Evolutionary conservation across 2,329 filamentous ascomycete genomes (phyloP).

Genomic region (Massarina eburnea): DNA sequence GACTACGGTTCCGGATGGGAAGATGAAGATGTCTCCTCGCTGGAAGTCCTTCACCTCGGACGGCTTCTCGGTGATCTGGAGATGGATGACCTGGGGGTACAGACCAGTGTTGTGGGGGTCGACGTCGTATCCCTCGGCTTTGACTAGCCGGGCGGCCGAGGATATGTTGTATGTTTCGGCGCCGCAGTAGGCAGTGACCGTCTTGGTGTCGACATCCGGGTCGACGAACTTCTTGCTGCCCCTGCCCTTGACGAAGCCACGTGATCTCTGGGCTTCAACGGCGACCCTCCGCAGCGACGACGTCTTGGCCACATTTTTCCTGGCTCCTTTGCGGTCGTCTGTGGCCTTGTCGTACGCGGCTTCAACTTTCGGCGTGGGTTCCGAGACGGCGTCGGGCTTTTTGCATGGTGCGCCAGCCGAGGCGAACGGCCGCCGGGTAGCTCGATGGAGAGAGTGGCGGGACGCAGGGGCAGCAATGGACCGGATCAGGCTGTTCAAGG

Average conservation of each 20-base stretch:
- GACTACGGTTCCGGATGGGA: slow-evolving; percentile 90
- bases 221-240: slow-evolving; percentile 49
- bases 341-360: slow-evolving; percentile 11
- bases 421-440: slow-evolving; percentile 18
- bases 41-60: slow-evolving; percentile 51
- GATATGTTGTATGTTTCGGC: slow-evolving; percentile 67
- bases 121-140: slow-evolving; percentile 61
- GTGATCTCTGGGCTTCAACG: slow-evolving; percentile 74
- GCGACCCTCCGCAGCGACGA: slow-evolving; percentile 80
- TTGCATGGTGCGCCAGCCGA: slow-evolving; percentile 14
- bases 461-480: slow-evolving; percentile 20
- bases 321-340: slow-evolving; percentile 21
- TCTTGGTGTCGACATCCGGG: slow-evolving; percentile 51
- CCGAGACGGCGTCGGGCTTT: slow-evolving; percentile 13
- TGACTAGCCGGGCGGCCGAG: slow-evolving; percentile 59
- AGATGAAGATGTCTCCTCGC: slow-evolving; percentile 86
- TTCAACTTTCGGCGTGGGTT: slow-evolving; percentile 12
- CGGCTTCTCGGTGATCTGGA: slow-evolving; percentile 49
- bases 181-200: slow-evolving; percentile 66
- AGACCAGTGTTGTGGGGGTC: slow-evolving; percentile 64
- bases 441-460: slow-evolving; percentile 7
- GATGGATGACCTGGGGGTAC: slow-evolving; percentile 66
- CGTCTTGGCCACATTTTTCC: slow-evolving; percentile 37
- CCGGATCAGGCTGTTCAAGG: slow-evolving; percentile 23
- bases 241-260: slow-evolving; percentile 53